Conservation (phyloP, 75 land plant species). For the Cunninghamia lanceolata region DNA sequence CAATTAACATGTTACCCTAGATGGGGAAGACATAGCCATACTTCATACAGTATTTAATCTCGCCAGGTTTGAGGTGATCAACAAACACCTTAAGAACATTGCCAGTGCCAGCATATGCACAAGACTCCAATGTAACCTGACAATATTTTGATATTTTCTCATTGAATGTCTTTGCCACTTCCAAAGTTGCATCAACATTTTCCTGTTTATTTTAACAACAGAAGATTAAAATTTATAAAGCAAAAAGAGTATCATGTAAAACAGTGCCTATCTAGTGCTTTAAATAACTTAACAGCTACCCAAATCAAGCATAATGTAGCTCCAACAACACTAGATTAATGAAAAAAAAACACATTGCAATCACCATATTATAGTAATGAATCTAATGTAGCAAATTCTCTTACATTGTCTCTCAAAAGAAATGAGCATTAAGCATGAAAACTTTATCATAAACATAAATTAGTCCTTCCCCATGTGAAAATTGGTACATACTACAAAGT, state of each 20-base stretch:
- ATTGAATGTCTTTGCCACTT: conserved; percentile 92
- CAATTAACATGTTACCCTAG: not conserved
- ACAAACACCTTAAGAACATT: conserved; percentile 85
- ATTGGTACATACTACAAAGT: not conserved
- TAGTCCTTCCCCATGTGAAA: not conserved
- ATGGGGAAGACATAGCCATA: not conserved
- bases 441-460: not conserved
- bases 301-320: not conserved
- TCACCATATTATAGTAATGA: not conserved
- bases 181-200: conserved; percentile 90
- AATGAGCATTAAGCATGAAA: not conserved
- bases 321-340: not conserved
- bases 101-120: conserved; percentile 98
- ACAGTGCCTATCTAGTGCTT: not conserved
- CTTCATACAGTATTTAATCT: not conserved
- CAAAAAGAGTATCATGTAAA: not conserved
- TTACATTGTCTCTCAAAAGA: not conserved
- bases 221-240: not conserved
- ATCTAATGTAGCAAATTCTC: not conserved
- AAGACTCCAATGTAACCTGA: conserved; percentile 84
- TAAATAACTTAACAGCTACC: not conserved
- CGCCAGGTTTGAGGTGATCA: not conserved
- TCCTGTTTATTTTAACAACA: conserved; percentile 49
- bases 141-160: conserved; percentile 90
- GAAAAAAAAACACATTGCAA: not conserved